Evolutionary conservation across 1,284 basidiomycete species (phyloP), one percentile per base, ranked within the genome.

Genomic region (Leccinum griseonigrum): DNA sequence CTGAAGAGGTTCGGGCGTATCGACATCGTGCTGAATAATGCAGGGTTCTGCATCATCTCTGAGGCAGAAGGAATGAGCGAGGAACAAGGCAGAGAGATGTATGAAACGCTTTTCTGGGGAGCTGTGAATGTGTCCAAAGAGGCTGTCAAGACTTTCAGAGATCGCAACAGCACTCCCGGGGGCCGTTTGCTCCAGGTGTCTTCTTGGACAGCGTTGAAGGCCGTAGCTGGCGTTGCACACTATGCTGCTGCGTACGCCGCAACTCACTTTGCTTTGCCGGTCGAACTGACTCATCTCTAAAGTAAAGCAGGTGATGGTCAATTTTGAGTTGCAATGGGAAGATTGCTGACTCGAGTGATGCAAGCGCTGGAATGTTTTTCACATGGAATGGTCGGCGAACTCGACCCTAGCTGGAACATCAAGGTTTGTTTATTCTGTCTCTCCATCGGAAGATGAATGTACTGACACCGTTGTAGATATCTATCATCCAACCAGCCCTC

Each of bases 51-150:
- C 34, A 52, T 71, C 56, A 55, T 71, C 22, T 50, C 56, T 34
- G 71, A 71, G 57, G 73, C 74, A 28, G 77, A 80, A 60, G 70
- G 67, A 9, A 68, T 71, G 56, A 65, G 66, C 3, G 76, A 78
- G 26, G 71, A 75, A 7, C 67, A 60, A 2, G 74, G 73, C 14
- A 66, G 71, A 34, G 66, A 64, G 43, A 55, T 72, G 28, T 68
- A 79, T 7, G 78, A 79, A 55, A 68, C 74, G 0, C 59, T 75
- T 46, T 79, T 78, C 58, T 80, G 78, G 76, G 78, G 77, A 4
- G 69, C 76, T 11, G 67, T 65, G 3, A 70, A 72, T 56, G 66
- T 76, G 46, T 68, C 68, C 4, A 77, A 68, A 61, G 62, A 77
- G 63, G 77, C 76, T 8, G 63, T 79, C 60, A 64, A 59, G 55